Conservation (phyloP, 257 asterid species). For the Jasminum sambac region DNA sequence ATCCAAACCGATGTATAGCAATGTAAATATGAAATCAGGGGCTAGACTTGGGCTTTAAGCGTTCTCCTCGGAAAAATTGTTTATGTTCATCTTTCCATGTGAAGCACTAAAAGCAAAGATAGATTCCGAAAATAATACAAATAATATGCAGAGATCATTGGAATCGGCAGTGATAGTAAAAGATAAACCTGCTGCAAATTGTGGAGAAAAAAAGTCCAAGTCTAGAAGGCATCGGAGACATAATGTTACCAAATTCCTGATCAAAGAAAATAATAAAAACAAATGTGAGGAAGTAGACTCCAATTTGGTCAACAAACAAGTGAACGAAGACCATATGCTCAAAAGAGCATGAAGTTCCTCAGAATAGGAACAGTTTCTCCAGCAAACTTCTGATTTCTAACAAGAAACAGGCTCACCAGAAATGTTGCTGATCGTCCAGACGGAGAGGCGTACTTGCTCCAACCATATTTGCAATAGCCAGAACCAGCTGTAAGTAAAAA, state of each 20-base stretch:
- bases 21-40: conserved; percentile 14
- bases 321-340: conserved; percentile 8
- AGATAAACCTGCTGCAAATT: conserved; percentile 72
- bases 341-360: conserved; percentile 27
- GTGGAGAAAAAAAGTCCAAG: conserved; percentile 91
- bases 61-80: background rate
- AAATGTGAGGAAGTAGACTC: conserved; percentile 5
- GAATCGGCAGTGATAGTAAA: background rate
- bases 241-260: conserved; percentile 96
- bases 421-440: conserved; percentile 96
- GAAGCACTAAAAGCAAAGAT: background rate
- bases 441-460: conserved; percentile 92
- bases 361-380: conserved; percentile 18
- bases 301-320: background rate
- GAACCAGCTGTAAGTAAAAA: conserved; percentile 70
- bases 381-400: conserved; percentile 15
- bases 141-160: conserved; percentile 14
- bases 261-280: conserved; percentile 9
- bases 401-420: conserved; percentile 55
- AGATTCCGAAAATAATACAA: background rate
- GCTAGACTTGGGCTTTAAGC: conserved; percentile 5
- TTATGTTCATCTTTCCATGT: background rate
- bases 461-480: conserved; percentile 95
- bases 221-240: conserved; percentile 91
- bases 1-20: conserved; percentile 6